Evolutionary conservation across 192 early-diverging fungal genomes (phyloP).

Genomic region (Coemansia sp.): DNA sequence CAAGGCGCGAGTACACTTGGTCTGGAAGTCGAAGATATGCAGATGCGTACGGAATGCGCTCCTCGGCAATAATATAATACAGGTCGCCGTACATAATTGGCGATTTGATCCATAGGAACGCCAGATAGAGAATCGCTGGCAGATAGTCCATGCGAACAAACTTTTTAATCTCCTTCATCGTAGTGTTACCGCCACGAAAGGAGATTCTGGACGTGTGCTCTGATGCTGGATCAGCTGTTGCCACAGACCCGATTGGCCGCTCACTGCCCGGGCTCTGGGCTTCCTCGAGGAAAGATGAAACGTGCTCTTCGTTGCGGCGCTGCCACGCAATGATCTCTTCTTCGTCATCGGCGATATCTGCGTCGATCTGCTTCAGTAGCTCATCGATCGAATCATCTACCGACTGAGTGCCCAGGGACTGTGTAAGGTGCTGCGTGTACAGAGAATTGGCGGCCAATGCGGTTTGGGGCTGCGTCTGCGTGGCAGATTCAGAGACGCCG

Average conservation of each 20-base stretch:
- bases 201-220: background rate
- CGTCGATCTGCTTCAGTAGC: constrained; percentile 36
- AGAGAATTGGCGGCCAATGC: constrained; percentile 8
- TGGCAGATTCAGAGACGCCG: background rate
- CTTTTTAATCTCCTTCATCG: constrained; percentile 16
- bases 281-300: background rate
- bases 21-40: constrained; percentile 19
- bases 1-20: constrained; percentile 19
- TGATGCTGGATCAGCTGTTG: background rate
- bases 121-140: constrained; percentile 32
- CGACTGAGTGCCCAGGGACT: constrained; percentile 5
- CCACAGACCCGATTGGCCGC: background rate
- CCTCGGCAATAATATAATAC: constrained; percentile 33
- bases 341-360: constrained; percentile 44
- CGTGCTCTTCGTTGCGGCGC: background rate
- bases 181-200: background rate
- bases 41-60: constrained; percentile 37
- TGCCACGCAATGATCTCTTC: constrained; percentile 35
- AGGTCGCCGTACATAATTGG: constrained; percentile 35
- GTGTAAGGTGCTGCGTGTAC: constrained; percentile 18
- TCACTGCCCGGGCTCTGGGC: background rate
- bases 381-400: constrained; percentile 38
- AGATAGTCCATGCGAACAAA: constrained; percentile 39
- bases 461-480: background rate
- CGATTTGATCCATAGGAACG: constrained; percentile 25